Evolutionary conservation across 768 basidiomycete species (phyloP).

Genomic region (Paxillus ammoniavirescens): DNA sequence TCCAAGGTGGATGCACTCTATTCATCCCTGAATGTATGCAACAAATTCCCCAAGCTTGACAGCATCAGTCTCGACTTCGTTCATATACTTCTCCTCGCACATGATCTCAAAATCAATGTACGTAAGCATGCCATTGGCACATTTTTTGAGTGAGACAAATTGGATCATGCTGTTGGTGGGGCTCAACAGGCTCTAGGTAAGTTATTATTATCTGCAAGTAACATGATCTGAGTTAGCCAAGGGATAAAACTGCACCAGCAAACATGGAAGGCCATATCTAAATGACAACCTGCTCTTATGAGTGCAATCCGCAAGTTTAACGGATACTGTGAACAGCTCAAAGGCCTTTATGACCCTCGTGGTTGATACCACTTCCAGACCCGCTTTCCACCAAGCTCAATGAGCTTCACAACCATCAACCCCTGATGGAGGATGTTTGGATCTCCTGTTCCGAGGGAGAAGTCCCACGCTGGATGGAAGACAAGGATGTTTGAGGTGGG

Average conservation of each 20-base stretch:
- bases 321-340: constrained; percentile 22
- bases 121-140: constrained; percentile 31
- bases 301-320: constrained; percentile 29
- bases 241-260: constrained; percentile 33
- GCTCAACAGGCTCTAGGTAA: constrained; percentile 19
- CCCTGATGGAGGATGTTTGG: constrained; percentile 38
- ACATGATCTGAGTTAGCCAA: neutral
- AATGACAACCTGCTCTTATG: constrained; percentile 24
- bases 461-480: constrained; percentile 33
- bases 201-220: neutral
- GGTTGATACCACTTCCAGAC: constrained; percentile 32
- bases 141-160: constrained; percentile 39
- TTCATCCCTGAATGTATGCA: constrained; percentile 32
- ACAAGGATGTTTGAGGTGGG: constrained; percentile 28
- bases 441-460: constrained; percentile 15
- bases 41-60: constrained; percentile 32
- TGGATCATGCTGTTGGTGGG: constrained; percentile 35
- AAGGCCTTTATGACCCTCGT: constrained; percentile 15
- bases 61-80: constrained; percentile 30
- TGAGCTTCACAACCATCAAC: constrained; percentile 7
- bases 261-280: constrained; percentile 27
- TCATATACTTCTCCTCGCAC: constrained; percentile 30
- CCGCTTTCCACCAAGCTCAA: constrained; percentile 30
- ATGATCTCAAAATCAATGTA: constrained; percentile 40
- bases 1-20: constrained; percentile 32